A percentile compares a stretch with the other conserved stretches of the same genome.
These are phyloP conservation scores for Cryptococcus sp. DNA, from an alignment of 1,284 basidiomycete species.

Conservation along the genomic window DNA sequence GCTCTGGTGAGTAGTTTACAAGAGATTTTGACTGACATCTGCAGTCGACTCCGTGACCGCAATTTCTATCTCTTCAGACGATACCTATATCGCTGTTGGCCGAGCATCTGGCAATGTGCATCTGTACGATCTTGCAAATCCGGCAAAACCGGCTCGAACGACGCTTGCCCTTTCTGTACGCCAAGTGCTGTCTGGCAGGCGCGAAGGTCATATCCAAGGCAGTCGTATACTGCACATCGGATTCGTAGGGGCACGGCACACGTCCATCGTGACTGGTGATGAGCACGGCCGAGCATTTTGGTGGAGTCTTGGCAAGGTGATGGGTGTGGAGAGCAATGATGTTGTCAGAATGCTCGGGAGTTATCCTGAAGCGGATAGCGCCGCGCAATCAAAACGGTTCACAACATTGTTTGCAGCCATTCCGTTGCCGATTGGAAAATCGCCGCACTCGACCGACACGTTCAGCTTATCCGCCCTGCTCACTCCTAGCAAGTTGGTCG, in stretches of 20 bases:
- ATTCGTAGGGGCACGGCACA: conserved; percentile 92
- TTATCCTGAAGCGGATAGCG: conserved; percentile 63
- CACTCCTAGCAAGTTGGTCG: conserved; percentile 85
- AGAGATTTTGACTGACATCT: not conserved
- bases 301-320: conserved; percentile 89
- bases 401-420: conserved; percentile 74
- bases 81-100: conserved; percentile 88
- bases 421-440: conserved; percentile 78
- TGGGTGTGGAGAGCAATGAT: conserved; percentile 94
- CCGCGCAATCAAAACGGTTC: conserved; percentile 46
- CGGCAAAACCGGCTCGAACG: conserved; percentile 55
- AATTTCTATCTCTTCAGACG: conserved; percentile 87
- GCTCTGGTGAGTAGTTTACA: conserved; percentile 59
- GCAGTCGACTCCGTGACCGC: conserved; percentile 69
- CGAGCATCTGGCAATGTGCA: conserved; percentile 83
- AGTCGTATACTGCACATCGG: conserved; percentile 81
- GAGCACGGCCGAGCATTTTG: conserved; percentile 91
- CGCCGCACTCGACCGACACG: conserved; percentile 74
- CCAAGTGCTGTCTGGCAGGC: conserved; percentile 72
- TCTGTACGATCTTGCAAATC: conserved; percentile 78
- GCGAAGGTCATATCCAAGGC: conserved; percentile 89
- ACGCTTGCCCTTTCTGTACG: conserved; percentile 33
- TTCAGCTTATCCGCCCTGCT: conserved; percentile 84
- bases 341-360: conserved; percentile 90
- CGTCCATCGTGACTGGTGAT: conserved; percentile 89